Evolutionary conservation across 2,329 filamentous ascomycete species (phyloP).

Genomic region (Uncinocarpus reesii): DNA sequence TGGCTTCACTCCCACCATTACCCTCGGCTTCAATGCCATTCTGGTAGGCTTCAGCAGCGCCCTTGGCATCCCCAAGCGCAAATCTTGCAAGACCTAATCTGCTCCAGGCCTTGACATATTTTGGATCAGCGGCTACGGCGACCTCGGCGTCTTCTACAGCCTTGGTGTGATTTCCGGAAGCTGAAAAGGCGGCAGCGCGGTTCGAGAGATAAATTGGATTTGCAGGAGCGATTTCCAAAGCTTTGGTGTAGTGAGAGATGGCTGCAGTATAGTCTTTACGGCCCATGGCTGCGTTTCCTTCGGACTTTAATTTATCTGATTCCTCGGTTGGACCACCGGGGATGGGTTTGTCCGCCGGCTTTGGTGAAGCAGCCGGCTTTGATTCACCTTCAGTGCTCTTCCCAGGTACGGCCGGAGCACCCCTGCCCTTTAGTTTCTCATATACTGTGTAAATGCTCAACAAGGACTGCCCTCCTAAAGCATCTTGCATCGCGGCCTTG

Average conservation of each 20-base stretch:
- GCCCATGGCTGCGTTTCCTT: slow-evolving; percentile 91
- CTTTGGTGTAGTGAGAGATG: slow-evolving; percentile 79
- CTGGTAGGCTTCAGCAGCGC: slow-evolving; percentile 87
- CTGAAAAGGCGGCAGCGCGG: slow-evolving; percentile 86
- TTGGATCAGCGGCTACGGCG: slow-evolving; percentile 75
- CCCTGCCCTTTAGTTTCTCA: slow-evolving; percentile 75
- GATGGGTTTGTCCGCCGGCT: slow-evolving; percentile 32
- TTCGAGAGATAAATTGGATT: slow-evolving; percentile 98
- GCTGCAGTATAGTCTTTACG: slow-evolving; percentile 78
- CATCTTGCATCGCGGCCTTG: slow-evolving; percentile 59
- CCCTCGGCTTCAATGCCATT: slow-evolving; percentile 90
- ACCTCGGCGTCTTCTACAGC: slow-evolving; percentile 83
- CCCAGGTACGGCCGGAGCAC: slow-evolving; percentile 37
- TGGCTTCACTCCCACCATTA: slow-evolving; percentile 85
- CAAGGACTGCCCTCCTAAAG: slow-evolving; percentile 77
- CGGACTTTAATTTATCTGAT: slow-evolving; percentile 77
- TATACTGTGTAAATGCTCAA: slow-evolving; percentile 89
- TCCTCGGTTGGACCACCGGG: slow-evolving; percentile 36
- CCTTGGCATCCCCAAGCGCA: slow-evolving; percentile 80
- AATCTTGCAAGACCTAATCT: slow-evolving; percentile 83
- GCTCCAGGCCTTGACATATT: slow-evolving; percentile 96
- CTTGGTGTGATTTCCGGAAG: slow-evolving; percentile 69
- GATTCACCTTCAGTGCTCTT: slow-evolving; percentile 33
- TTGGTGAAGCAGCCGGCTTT: slow-evolving; percentile 24
- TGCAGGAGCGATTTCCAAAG: slow-evolving; percentile 65